phyloP scores from a whole-genome alignment of 2,329 filamentous ascomycete species.

The Dactylellina parvicollis region DNA sequence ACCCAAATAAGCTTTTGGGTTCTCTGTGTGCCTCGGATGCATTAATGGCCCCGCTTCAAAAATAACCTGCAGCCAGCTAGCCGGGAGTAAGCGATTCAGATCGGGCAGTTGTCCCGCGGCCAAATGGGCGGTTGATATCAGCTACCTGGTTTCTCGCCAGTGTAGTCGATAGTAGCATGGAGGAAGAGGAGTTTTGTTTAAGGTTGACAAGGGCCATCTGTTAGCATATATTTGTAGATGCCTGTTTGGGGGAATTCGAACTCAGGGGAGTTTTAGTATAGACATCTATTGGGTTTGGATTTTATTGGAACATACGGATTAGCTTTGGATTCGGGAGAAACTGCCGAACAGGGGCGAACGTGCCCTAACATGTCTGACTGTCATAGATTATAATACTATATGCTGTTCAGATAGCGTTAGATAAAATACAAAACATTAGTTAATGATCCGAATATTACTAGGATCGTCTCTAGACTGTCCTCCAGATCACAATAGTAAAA shows the following conservation, averaged over 20 bases:
- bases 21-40: background rate
- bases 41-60: too few relatives aligned
- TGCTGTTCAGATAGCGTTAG: too few relatives aligned
- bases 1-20: too few relatives aligned
- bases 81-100: slow-evolving; percentile 13
- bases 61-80: too few relatives aligned
- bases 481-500: background rate
- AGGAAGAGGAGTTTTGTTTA: slow-evolving; percentile 29
- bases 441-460: too few relatives aligned
- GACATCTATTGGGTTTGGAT: background rate
- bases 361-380: too few relatives aligned
- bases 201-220: slow-evolving; percentile 27
- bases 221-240: slow-evolving; percentile 34
- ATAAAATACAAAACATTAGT: too few relatives aligned
- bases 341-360: too few relatives aligned
- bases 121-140: slow-evolving; percentile 17
- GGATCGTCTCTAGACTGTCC: slow-evolving; percentile 1
- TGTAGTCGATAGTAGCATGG: slow-evolving; percentile 5
- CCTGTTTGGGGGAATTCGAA: slow-evolving; percentile 17
- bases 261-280: too few relatives aligned
- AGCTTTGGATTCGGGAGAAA: background rate
- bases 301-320: too few relatives aligned
- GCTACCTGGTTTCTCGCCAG: slow-evolving; percentile 8
- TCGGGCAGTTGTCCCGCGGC: background rate
- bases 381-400: too few relatives aligned